phyloP scores from a whole-genome alignment of 805 yeast species.

The Cyberlindnera euphorbiae region DNA sequence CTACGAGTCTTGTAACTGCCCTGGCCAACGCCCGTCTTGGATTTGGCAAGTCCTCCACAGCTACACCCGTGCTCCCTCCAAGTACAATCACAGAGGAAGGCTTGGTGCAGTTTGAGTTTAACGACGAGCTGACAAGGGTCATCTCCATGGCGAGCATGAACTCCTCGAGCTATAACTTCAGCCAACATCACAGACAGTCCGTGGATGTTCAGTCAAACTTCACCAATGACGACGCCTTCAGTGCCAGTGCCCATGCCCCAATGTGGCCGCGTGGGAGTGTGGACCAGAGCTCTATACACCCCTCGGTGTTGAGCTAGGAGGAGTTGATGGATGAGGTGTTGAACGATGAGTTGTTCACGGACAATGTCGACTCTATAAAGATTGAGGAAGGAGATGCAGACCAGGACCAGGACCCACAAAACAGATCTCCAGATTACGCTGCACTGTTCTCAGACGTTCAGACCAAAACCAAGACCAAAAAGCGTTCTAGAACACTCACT shows the following conservation, averaged over 20 bases:
- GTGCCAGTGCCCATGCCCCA: too few relatives aligned
- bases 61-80: too few relatives aligned
- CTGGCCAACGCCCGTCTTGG: conserved; percentile 23
- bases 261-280: too few relatives aligned
- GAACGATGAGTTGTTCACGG: background rate
- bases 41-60: conserved; percentile 11
- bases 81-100: background rate
- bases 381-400: conserved; percentile 2
- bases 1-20: conserved; percentile 20
- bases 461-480: conserved; percentile 17
- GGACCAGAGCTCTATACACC: too few relatives aligned
- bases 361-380: background rate
- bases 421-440: conserved; percentile 27
- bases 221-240: background rate
- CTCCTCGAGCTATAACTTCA: conserved; percentile 22
- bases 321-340: background rate
- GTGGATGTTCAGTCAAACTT: conserved; percentile 1
- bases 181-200: background rate
- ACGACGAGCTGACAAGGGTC: conserved; percentile 22
- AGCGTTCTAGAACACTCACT: conserved; percentile 8
- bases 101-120: conserved; percentile 14
- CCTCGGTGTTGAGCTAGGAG: background rate
- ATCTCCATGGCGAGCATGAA: conserved; percentile 23
- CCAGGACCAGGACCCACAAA: conserved; percentile 6
- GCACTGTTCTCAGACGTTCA: conserved; percentile 27